phyloP scores from a whole-genome alignment of 1,284 basidiomycete species.

The Ceratobasidium sp. region DNA sequence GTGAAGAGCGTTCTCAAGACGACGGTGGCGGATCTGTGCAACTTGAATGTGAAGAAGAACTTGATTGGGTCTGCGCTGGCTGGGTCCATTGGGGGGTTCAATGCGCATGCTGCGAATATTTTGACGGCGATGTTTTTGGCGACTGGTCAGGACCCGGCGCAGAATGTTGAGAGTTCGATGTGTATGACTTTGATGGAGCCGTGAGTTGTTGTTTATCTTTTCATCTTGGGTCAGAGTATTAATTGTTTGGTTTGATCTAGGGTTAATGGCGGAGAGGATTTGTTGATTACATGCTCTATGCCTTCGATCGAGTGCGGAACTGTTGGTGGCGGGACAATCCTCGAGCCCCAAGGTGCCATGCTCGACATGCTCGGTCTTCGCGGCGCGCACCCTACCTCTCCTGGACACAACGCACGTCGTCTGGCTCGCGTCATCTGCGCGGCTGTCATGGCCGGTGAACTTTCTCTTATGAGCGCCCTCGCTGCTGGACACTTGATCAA shows the following conservation, averaged over 20 bases:
- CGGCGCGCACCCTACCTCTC: conserved; percentile 83
- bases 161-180: conserved; percentile 98
- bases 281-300: conserved; percentile 93
- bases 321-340: conserved; percentile 93
- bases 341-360: conserved; percentile 88
- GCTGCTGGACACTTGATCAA: conserved; percentile 92
- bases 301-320: conserved; percentile 97
- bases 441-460: conserved; percentile 94
- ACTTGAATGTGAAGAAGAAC: conserved; percentile 98
- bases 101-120: conserved; percentile 98
- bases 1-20: conserved; percentile 96
- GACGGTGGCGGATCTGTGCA: conserved; percentile 89
- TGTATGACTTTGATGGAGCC: conserved; percentile 99
- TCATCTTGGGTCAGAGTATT: conserved; percentile 35
- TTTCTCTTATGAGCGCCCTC: conserved; percentile 87
- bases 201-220: conserved; percentile 62
- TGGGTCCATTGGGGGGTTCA: conserved; percentile 95
- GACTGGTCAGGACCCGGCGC: conserved; percentile 98
- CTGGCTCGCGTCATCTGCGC: conserved; percentile 89
- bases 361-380: conserved; percentile 91
- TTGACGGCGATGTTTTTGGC: conserved; percentile 96
- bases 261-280: conserved; percentile 88
- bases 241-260: conserved; percentile 56
- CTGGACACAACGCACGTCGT: conserved; percentile 86
- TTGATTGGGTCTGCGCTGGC: conserved; percentile 98